Conservation (phyloP, 805 yeast genomes). For the Metschnikowia drakensbergensis region DNA sequence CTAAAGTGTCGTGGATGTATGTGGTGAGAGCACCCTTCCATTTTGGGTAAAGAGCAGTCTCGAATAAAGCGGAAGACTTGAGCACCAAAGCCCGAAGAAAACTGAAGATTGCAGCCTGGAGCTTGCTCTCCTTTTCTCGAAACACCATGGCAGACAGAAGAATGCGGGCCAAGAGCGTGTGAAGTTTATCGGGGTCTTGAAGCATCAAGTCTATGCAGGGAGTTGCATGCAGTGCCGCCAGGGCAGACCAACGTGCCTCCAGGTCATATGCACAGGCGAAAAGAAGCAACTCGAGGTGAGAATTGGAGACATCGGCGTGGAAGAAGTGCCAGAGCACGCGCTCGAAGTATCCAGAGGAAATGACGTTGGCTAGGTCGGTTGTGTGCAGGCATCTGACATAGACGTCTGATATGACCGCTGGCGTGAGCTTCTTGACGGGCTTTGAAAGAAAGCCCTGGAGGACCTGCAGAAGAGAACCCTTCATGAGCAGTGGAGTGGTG, state of each 20-base stretch:
- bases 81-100: conserved; percentile 14
- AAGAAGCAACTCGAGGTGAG: conserved; percentile 37
- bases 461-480: conserved; percentile 4
- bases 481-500: background rate
- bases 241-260: background rate
- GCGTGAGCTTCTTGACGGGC: conserved; percentile 11
- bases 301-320: conserved; percentile 35
- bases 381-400: conserved; percentile 4
- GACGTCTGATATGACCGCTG: conserved; percentile 12
- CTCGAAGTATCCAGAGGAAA: conserved; percentile 20
- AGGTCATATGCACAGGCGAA: conserved; percentile 12
- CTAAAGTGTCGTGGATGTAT: conserved; percentile 14
- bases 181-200: conserved; percentile 21
- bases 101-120: conserved; percentile 14
- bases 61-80: background rate
- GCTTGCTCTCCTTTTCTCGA: conserved; percentile 15
- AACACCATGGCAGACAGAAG: conserved; percentile 21
- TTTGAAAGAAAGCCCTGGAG: conserved; percentile 3
- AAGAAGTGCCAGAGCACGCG: conserved; percentile 41
- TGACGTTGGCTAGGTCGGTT: conserved; percentile 9
- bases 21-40: conserved; percentile 21
- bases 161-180: conserved; percentile 26
- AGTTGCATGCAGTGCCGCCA: background rate
- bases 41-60: conserved; percentile 10
- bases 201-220: conserved; percentile 14